Percentiles rank a stretch among this genome's conserved stretches.
phyloP scores from a whole-genome alignment of 768 basidiomycete species.

The Boletus sp. region DNA sequence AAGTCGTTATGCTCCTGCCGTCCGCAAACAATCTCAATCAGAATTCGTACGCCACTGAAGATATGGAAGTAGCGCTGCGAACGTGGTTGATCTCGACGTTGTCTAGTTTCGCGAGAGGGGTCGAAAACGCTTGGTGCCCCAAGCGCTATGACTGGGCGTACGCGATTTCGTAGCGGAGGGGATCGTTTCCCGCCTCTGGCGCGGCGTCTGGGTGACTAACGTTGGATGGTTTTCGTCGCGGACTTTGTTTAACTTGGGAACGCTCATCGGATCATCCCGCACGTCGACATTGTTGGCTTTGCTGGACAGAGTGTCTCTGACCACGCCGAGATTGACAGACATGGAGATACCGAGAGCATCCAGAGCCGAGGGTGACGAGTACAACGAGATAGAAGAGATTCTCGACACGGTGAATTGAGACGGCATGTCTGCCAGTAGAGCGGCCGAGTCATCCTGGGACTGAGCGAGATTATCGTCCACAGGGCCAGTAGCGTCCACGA shows the following conservation, averaged over 20 bases:
- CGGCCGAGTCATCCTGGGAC: background rate
- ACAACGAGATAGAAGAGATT: constrained; percentile 5
- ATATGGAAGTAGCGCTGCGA: constrained; percentile 21
- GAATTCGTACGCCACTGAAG: constrained; percentile 29
- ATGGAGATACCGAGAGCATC: constrained; percentile 16
- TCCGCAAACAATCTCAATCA: constrained; percentile 26
- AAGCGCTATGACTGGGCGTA: background rate
- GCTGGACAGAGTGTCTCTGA: background rate
- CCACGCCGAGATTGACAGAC: constrained; percentile 10
- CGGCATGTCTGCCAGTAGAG: background rate
- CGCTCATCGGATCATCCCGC: background rate
- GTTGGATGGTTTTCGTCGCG: constrained; percentile 1
- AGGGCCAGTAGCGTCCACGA: constrained; percentile 19
- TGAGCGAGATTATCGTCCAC: background rate
- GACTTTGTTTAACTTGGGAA: background rate
- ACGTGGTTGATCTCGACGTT: constrained; percentile 13
- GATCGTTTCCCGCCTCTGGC: constrained; percentile 14
- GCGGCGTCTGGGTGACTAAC: constrained; percentile 6
- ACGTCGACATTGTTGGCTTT: background rate
- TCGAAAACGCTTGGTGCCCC: constrained; percentile 16
- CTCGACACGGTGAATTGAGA: constrained; percentile 3
- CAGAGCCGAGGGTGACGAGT: constrained; percentile 16
- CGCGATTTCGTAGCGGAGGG: constrained; percentile 2
- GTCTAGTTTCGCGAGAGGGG: constrained; percentile 16
- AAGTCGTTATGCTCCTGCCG: constrained; percentile 22